These are phyloP conservation scores for Paecilomyces formosus DNA, from an alignment of 2,329 filamentous ascomycete species.

Conservation along the genomic window DNA sequence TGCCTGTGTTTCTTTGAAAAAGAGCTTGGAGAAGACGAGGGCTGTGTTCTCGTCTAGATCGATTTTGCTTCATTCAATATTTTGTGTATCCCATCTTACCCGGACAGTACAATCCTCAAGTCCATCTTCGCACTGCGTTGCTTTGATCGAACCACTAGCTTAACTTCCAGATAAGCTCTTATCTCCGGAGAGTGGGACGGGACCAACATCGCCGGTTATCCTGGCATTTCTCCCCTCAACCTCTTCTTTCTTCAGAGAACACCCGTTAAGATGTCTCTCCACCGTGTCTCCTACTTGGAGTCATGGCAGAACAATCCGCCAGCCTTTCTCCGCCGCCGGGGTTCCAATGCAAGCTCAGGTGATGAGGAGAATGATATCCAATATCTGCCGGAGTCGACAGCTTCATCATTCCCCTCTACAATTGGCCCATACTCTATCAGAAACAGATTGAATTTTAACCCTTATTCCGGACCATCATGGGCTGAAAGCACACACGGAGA, in stretches of 20 bases:
- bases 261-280: constrained; percentile 32
- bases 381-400: constrained; percentile 21
- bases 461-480: constrained; percentile 32
- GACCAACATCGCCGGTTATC: background rate
- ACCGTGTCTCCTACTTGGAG: constrained; percentile 36
- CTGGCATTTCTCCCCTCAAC: background rate
- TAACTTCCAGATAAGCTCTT: background rate
- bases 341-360: constrained; percentile 16
- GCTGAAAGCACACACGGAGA: constrained; percentile 22
- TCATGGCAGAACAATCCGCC: constrained; percentile 32
- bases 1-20: too few relatives aligned
- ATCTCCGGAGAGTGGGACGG: background rate
- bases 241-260: background rate
- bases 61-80: background rate
- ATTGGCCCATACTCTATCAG: constrained; percentile 15
- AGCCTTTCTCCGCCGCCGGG: constrained; percentile 17
- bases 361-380: constrained; percentile 17
- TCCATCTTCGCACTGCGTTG: background rate
- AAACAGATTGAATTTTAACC: constrained; percentile 36
- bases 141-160: background rate
- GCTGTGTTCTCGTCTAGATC: too few relatives aligned
- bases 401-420: constrained; percentile 28
- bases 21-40: too few relatives aligned
- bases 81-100: background rate
- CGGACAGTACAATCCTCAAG: background rate